Evolutionary conservation across 768 basidiomycete genomes (phyloP).

Genomic region (Daedaleopsis sinensis): DNA sequence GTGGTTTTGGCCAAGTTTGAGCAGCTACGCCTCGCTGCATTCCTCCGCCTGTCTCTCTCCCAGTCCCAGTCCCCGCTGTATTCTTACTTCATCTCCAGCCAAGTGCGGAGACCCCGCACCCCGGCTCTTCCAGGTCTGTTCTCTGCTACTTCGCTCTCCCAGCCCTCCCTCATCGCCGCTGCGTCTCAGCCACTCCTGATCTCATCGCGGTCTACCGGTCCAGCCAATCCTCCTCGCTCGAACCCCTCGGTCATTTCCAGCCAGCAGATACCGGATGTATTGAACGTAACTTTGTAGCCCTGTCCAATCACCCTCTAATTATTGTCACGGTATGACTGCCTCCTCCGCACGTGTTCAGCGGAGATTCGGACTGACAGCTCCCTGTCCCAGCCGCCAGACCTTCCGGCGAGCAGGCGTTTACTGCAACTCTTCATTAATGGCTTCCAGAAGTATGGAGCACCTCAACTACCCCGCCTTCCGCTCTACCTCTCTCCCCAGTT

Average conservation of each 20-base stretch:
- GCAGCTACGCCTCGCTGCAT: background rate
- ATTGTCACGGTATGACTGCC: conserved; percentile 20
- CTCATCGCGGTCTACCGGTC: conserved; percentile 18
- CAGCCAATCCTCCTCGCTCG: conserved; percentile 9
- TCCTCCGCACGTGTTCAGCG: conserved; percentile 19
- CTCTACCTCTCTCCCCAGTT: conserved; percentile 30
- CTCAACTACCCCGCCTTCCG: conserved; percentile 27
- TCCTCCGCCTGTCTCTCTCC: conserved; percentile 1
- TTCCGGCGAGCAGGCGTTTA: conserved; percentile 27
- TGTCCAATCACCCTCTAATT: conserved; percentile 20
- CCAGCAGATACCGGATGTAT: conserved; percentile 18
- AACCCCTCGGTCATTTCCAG: conserved; percentile 15
- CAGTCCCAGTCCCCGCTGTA: background rate
- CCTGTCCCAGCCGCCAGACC: conserved; percentile 19
- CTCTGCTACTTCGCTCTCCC: background rate
- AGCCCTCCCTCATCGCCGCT: conserved; percentile 13
- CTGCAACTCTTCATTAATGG: conserved; percentile 23
- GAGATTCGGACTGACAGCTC: conserved; percentile 24
- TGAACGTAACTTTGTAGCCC: conserved; percentile 19
- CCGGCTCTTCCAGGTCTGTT: conserved; percentile 1
- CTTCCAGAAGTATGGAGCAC: conserved; percentile 25
- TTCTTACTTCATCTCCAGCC: background rate
- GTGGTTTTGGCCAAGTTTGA: background rate
- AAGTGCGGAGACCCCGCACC: background rate
- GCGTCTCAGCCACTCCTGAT: conserved; percentile 22